Evolutionary conservation across 2,329 filamentous ascomycete species (phyloP), one percentile per base, ranked within the genome.

Genomic region (Podosphaera xanthii): DNA sequence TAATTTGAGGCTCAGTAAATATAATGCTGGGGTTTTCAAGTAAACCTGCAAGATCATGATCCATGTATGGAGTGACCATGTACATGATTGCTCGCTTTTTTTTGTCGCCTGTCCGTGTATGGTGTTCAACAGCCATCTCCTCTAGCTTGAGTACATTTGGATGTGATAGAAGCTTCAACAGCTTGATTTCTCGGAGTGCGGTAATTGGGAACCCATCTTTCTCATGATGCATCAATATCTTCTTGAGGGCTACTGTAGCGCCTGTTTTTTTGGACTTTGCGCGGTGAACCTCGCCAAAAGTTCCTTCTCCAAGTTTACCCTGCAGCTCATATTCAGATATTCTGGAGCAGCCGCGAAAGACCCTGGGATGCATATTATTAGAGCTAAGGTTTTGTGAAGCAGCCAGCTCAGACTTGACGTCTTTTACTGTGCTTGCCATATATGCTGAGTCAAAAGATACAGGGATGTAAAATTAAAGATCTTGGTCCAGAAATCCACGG

Each of bases 141-240:
- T 92, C 87, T 44, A 98, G 76, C 62, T 80, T 81, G 60, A 98
- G 74, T 58, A 97, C 80, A 68, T 98, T 98, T 60, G 79, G 78
- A 70, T 98, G 92, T 8, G 85, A 90, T n/a, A 98, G 75, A 66
- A 95, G 82, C 73, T 98, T 98, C 61, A 98, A 77, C 46, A 98
- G 80, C 74, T 97, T 97, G 75, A 98, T 96, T 71, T 98, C 92
- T 68, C 92, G 86, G 53, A 98, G 79, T 5, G 92, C 91, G 0
- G 92, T 98, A 63, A 98, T 98, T n/a, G 92, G 92, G 66, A 98
- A 98, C 75, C 92, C 92, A 72, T 98, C 92, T 71, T 96, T 97
- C 74, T 98, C 92, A 71, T 97, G 94, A 71, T 97, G 92, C 87
- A 97, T 96, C 64, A 98, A 81, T 64, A 98, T 98, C 77, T 97